phyloP scores from a whole-genome alignment of 2,329 filamentous ascomycete genomes.

The Hymenoscyphus fructigenus region DNA sequence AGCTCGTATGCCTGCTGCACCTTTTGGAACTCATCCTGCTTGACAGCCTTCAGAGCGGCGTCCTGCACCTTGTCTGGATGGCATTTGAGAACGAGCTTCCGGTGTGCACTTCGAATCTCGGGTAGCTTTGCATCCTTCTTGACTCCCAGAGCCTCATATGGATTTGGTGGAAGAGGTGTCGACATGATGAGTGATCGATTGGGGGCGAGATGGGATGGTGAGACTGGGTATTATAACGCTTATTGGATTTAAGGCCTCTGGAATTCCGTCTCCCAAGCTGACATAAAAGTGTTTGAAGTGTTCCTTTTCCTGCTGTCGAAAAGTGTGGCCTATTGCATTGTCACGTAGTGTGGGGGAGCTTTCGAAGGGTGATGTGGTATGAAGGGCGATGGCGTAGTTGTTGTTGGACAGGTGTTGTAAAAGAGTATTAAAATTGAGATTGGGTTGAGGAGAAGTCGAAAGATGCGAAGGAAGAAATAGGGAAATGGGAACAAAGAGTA shows the following conservation, averaged over 20 bases:
- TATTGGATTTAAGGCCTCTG: no score
- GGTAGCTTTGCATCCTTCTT: constrained; percentile 66
- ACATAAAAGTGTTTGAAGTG: not conserved
- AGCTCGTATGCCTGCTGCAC: constrained; percentile 93
- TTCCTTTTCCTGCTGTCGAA: not conserved
- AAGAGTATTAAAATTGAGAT: constrained; percentile 9
- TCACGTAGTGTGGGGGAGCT: not conserved
- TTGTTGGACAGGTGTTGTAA: not conserved
- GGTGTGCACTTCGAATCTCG: constrained; percentile 76
- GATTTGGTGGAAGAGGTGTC: constrained; percentile 53
- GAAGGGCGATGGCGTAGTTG: not conserved
- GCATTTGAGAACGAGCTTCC: constrained; percentile 82
- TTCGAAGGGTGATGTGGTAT: not conserved
- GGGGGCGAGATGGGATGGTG: not conserved
- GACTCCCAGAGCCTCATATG: constrained; percentile 76
- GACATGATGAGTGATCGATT: constrained; percentile 26
- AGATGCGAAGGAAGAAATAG: constrained; percentile 9
- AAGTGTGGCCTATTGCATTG: not conserved
- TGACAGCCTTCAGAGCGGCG: constrained; percentile 66
- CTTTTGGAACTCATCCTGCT: constrained; percentile 85
- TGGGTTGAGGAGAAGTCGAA: constrained; percentile 4
- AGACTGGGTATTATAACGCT: not conserved
- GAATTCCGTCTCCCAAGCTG: no score
- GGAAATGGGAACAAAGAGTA: constrained; percentile 1
- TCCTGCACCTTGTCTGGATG: constrained; percentile 88